A percentile compares a stretch with the other conserved stretches of the same genome.
Conservation (phyloP, 2,329 filamentous ascomycete genomes). For the Lachnellula subtilissima region DNA sequence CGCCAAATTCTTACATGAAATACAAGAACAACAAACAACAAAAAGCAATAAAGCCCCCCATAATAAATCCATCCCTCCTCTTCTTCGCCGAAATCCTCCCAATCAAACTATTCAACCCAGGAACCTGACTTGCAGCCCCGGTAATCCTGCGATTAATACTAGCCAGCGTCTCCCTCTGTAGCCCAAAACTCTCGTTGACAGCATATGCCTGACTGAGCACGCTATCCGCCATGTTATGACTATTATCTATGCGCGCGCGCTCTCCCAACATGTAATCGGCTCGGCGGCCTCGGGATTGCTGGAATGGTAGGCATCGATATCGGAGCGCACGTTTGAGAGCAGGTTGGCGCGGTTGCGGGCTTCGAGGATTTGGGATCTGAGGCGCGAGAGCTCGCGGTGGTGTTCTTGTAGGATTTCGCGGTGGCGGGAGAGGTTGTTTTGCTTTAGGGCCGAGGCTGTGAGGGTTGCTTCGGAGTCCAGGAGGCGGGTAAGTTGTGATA, state of each 20-base stretch:
- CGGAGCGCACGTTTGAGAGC: conserved; percentile 81
- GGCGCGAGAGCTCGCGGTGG: conserved; percentile 71
- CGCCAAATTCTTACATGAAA: conserved; percentile 51
- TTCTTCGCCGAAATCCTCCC: conserved; percentile 91
- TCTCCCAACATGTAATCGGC: conserved; percentile 98
- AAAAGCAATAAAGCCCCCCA: conserved; percentile 85
- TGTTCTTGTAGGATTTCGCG: conserved; percentile 87
- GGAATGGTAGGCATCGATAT: conserved; percentile 84
- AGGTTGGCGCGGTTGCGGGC: conserved; percentile 85
- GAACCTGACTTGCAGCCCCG: conserved; percentile 81
- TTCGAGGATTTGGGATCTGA: conserved; percentile 68
- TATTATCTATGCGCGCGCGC: conserved; percentile 78
- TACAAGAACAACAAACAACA: conserved; percentile 86
- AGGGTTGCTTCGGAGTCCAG: conserved; percentile 88
- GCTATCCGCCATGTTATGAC: conserved; percentile 81
- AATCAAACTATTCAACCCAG: conserved; percentile 88
- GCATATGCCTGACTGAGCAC: conserved; percentile 95
- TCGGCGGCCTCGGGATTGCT: conserved; percentile 78
- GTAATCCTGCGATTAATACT: conserved; percentile 91
- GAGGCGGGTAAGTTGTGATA: conserved; percentile 78
- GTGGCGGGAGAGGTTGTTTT: conserved; percentile 89
- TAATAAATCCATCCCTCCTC: conserved; percentile 88
- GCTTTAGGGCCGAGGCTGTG: conserved; percentile 88
- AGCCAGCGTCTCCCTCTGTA: conserved; percentile 82
- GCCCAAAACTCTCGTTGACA: conserved; percentile 83